phyloP scores from a whole-genome alignment of 2,329 filamentous ascomycete species.

The Elsinoe arachidis region DNA sequence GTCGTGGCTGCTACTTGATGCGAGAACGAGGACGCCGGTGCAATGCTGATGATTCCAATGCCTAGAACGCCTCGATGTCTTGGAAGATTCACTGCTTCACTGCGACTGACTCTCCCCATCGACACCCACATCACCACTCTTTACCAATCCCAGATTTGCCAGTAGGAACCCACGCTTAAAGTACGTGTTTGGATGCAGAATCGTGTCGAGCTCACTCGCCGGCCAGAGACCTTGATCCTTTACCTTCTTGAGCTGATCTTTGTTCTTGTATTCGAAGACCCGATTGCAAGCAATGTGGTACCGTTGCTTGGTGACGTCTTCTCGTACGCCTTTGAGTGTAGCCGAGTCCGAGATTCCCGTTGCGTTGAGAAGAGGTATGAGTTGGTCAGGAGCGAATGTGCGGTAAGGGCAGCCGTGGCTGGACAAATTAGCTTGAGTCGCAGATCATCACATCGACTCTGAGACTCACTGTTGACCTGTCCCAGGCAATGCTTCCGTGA shows the following conservation, averaged over 20 bases:
- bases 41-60: background rate
- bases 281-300: slow-evolving; percentile 95
- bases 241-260: slow-evolving; percentile 44
- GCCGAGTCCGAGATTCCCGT: slow-evolving; percentile 72
- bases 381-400: slow-evolving; percentile 82
- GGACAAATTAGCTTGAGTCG: background rate
- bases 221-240: slow-evolving; percentile 41
- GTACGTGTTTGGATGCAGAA: slow-evolving; percentile 95
- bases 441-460: background rate
- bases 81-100: too few relatives aligned
- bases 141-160: slow-evolving; percentile 60
- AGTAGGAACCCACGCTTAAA: slow-evolving; percentile 90
- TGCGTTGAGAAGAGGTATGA: slow-evolving; percentile 64
- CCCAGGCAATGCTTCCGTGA: slow-evolving; percentile 79
- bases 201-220: slow-evolving; percentile 75
- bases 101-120: slow-evolving; percentile 21
- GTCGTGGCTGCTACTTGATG: background rate
- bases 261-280: slow-evolving; percentile 85
- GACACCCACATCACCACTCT: slow-evolving; percentile 29
- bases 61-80: too few relatives aligned
- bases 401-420: slow-evolving; percentile 89
- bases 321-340: slow-evolving; percentile 69
- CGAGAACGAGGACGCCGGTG: background rate
- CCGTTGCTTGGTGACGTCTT: slow-evolving; percentile 80
- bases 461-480: slow-evolving; percentile 57